Base-by-base conservation (phyloP, 2,329 filamentous ascomycete species). In the Epicoccum nigrum region DNA sequence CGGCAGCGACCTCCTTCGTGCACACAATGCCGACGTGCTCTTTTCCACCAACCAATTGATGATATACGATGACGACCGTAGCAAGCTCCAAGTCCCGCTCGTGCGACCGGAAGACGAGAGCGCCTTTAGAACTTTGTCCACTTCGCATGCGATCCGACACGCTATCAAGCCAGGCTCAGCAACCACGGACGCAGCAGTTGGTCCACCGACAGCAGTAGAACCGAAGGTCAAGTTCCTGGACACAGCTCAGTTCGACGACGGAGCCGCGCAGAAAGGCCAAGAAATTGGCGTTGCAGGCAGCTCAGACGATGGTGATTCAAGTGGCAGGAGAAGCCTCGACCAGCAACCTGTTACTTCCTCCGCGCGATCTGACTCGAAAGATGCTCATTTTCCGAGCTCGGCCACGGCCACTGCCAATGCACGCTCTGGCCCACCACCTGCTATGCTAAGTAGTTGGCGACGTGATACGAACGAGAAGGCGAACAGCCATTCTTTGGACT, bases 11-110 rank as follows among this genome's bases (percentile, higher is more conserved):
- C 84, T 90, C 12, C 79, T 99, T 49, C 85, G 92, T 56, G 82
- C 88, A 8, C 90, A 96, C 68, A 96, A 89, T 59, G 93, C 91
- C 19, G 94, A 97, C 70, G 82, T 99, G 9, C 77, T 97, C 17
- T 90, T 99, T 64, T 97, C 94, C 0, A 90, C 92, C 59, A 96
- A 96, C 67, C 88, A 88, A 58, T 85, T 99, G 79, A 88, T 89
- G 0, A 79, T 97, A 21, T 92, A 92, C 61, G 90, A 95, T 62
- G 89, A 91, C 67, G 90, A 96, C 51, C 84, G 88, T 37, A 91
- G 89, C 70, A 94, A 93, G 66, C 79, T 97, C 11, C 92, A 90
- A 13, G 87, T 99, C 27, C 94, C 94, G 2, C 88, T 99, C 60
- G 92, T 96, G 32, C 86, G 94, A 21, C 94, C 94, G 0, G 94